Base-by-base conservation (phyloP, 2,329 filamentous ascomycete species). In the Apiospora phragmitis region DNA sequence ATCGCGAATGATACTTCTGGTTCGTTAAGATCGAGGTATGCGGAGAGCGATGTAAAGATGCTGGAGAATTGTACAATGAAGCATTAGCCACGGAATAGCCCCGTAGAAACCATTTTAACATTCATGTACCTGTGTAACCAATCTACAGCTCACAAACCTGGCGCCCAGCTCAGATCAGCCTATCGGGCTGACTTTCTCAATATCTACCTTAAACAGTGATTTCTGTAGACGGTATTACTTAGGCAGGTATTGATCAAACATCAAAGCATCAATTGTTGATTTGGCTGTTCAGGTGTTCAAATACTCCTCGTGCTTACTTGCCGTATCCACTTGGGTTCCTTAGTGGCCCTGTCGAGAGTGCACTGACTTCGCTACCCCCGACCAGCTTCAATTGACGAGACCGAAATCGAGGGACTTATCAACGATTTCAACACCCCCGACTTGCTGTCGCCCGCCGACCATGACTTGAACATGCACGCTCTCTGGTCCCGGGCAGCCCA, bases 401-500 rank as follows among this genome's bases (percentile, higher is more conserved):
- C 49, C 49, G 49, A 32, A 32, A 32, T 55, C 49, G 51, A 35
- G 51, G 29, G 29, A 59, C 47, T 49, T 59, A 35, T 21, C 26
- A 21, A 21, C 29, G 29, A 59, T 59, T 35, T 21, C 51, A 32
- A 35, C 29, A 35, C 29, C 51, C 26, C 16, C 6, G 29, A 6
- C 29, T 18, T 41, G 49, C 38, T n/a, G 67, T 59, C 45, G 42
- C 47, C 45, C 41, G 41, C n/a, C 38, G 70, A 71, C 74, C 78
- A 76, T 43, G 77, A 77, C 83, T 78, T 73, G 76, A 77, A 75
- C 77, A 94, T 94, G 92, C 89, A 89, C 81, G 85, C 86, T 74
- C 79, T 93, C 75, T 92, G 91, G 90, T 90, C 89, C 80, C 88
- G 90, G 83, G 88, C 89, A 82, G 85, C 87, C 76, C 88, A 88